phyloP scores from a whole-genome alignment of 2,329 filamentous ascomycete genomes.

The Beauveria varroae region DNA sequence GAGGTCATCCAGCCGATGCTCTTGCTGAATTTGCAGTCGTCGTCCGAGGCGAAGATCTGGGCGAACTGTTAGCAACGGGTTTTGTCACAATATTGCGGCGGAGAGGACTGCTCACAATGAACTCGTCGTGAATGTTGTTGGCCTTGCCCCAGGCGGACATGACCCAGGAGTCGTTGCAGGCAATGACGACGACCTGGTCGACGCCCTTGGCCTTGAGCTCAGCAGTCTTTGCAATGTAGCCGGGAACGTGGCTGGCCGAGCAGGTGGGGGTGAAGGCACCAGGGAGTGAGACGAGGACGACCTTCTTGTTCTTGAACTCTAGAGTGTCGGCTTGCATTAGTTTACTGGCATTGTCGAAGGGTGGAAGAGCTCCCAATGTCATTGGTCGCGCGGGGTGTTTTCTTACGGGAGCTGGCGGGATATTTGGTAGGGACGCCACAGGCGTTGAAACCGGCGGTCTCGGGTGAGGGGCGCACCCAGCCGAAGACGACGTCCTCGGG shows the following conservation, averaged over 20 bases:
- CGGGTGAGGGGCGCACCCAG: slow-evolving; percentile 70
- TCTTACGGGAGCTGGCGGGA: slow-evolving; percentile 65
- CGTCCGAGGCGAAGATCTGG: slow-evolving; percentile 69
- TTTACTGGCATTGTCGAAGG: not conserved
- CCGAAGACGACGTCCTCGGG: slow-evolving; percentile 74
- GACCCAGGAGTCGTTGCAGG: slow-evolving; percentile 78
- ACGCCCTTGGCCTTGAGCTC: slow-evolving; percentile 73
- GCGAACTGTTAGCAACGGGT: not conserved
- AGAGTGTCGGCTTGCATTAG: not conserved
- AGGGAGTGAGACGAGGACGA: slow-evolving; percentile 48
- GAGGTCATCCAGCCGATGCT: slow-evolving; percentile 69
- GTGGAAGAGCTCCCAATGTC: not conserved
- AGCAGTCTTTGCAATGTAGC: slow-evolving; percentile 65
- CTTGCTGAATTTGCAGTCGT: slow-evolving; percentile 63
- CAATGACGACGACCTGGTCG: slow-evolving; percentile 73
- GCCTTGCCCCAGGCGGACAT: slow-evolving; percentile 90
- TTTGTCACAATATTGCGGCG: not conserved
- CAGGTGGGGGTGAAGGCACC: slow-evolving; percentile 84
- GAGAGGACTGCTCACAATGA: slow-evolving; percentile 39
- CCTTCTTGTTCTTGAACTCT: slow-evolving; percentile 51
- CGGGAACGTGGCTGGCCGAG: slow-evolving; percentile 72
- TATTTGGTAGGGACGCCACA: slow-evolving; percentile 75
- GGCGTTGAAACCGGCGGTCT: slow-evolving; percentile 59
- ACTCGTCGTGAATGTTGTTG: slow-evolving; percentile 66
- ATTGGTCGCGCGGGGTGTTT: slow-evolving; percentile 4